Evolutionary conservation across 148 eudicot species (phyloP).

Genomic region (Persicaria tinctoria): DNA sequence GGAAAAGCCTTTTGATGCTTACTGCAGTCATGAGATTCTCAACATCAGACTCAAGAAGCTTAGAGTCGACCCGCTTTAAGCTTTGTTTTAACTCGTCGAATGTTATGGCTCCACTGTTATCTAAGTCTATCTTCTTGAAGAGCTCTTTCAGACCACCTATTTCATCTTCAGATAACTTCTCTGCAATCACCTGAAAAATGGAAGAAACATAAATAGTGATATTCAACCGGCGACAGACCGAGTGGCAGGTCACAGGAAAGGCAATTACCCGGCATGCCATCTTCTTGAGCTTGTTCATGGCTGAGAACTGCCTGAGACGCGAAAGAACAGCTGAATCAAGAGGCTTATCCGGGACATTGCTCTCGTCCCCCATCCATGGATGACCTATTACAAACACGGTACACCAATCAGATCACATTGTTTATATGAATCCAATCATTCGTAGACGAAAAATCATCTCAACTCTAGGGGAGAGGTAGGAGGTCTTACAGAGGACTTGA

Average conservation of each 20-base stretch:
- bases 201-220: not conserved
- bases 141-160: slow-evolving; percentile 81
- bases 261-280: slow-evolving; percentile 69
- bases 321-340: slow-evolving; percentile 69
- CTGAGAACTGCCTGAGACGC: slow-evolving; percentile 66
- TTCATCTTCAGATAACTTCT: slow-evolving; percentile 86
- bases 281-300: slow-evolving; percentile 84
- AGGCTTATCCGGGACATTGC: slow-evolving; percentile 60
- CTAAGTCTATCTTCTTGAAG: slow-evolving; percentile 68
- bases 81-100: slow-evolving; percentile 78
- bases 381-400: slow-evolving; percentile 39
- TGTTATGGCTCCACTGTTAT: slow-evolving; percentile 71
- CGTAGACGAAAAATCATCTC: not conserved
- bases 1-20: slow-evolving; percentile 18
- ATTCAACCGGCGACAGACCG: not conserved
- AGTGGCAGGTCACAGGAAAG: not conserved
- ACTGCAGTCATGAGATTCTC: slow-evolving; percentile 78
- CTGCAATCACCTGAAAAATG: slow-evolving; percentile 69
- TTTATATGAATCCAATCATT: not conserved
- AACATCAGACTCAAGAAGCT: slow-evolving; percentile 71
- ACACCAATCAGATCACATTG: not conserved
- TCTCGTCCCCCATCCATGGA: slow-evolving; percentile 77
- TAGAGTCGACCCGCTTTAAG: slow-evolving; percentile 62
- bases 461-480: slow-evolving; percentile 1
- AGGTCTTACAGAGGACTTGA: slow-evolving; percentile 53